Evolutionary conservation across 1,139 yeast genomes (phyloP).

Genomic region (Debaryomyces fabryi): DNA sequence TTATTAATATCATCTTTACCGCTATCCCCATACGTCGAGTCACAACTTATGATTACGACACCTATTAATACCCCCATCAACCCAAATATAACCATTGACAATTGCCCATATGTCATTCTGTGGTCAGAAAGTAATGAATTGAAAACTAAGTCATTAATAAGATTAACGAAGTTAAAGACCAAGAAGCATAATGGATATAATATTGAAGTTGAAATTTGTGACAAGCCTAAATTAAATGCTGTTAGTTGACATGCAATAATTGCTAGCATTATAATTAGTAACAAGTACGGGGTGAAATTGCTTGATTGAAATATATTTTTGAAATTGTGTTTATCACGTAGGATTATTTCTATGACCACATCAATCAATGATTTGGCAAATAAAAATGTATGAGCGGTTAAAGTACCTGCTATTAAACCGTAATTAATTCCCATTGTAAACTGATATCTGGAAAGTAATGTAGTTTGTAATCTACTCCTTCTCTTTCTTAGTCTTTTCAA

Average conservation of each 20-base stretch:
- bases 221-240: constrained; percentile 73
- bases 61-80: constrained; percentile 44
- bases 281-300: constrained; percentile 44
- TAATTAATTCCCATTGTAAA: constrained; percentile 57
- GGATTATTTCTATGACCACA: constrained; percentile 52
- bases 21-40: constrained; percentile 34
- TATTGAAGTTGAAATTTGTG: constrained; percentile 73
- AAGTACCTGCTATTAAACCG: constrained; percentile 74
- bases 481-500: constrained; percentile 8
- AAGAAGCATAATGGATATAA: constrained; percentile 86
- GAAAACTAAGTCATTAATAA: constrained; percentile 70
- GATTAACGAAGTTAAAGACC: constrained; percentile 74
- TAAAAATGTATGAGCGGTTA: constrained; percentile 83
- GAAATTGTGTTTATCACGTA: constrained; percentile 31
- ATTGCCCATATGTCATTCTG: constrained; percentile 33
- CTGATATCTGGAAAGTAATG: constrained; percentile 22
- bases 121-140: constrained; percentile 35
- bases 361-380: constrained; percentile 86
- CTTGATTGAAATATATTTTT: constrained; percentile 23
- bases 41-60: constrained; percentile 49
- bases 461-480: constrained; percentile 16
- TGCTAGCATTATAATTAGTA: constrained; percentile 60
- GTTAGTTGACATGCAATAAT: constrained; percentile 77
- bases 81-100: constrained; percentile 42
- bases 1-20: constrained; percentile 15